Evolutionary conservation across 805 yeast genomes (phyloP).

Genomic region (Yarrowia hollandica): DNA sequence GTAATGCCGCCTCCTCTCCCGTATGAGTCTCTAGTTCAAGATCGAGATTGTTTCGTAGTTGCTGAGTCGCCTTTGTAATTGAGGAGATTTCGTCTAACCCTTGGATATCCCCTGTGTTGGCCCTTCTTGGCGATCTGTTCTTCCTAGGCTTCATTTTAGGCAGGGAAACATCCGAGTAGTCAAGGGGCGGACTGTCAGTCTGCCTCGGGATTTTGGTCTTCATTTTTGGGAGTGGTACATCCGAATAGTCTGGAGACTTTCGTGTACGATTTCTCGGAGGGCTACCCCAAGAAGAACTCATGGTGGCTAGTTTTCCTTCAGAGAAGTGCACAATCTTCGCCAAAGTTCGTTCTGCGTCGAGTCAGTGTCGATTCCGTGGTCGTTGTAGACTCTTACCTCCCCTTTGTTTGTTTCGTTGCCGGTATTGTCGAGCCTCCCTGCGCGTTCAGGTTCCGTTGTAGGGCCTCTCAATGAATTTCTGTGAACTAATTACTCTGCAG

Average conservation of each 20-base stretch:
- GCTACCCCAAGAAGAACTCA: too few species aligned
- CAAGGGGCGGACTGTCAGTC: not conserved
- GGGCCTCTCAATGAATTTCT: too few species aligned
- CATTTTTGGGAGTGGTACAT: constrained; percentile 11
- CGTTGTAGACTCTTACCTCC: too few species aligned
- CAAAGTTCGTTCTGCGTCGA: too few species aligned
- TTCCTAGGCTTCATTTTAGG: constrained; percentile 6
- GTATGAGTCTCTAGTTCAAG: not conserved
- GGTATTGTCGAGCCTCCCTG: not conserved
- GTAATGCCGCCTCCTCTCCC: not conserved
- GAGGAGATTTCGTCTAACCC: constrained; percentile 3
- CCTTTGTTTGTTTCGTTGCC: not conserved
- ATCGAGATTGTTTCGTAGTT: not conserved
- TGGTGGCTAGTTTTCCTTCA: too few species aligned
- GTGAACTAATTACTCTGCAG: too few species aligned
- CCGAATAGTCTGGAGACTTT: not conserved
- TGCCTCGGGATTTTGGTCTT: not conserved
- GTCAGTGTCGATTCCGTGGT: too few species aligned
- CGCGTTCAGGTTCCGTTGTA: not conserved
- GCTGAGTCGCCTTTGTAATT: constrained; percentile 9
- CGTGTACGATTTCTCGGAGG: too few species aligned
- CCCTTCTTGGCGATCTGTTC: constrained; percentile 2
- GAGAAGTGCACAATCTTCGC: too few species aligned
- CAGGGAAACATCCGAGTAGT: constrained; percentile 7
- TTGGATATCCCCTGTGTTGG: not conserved